Percentiles rank a stretch among this genome's conserved stretches.
Conservation (phyloP, 2,329 filamentous ascomycete genomes). For the Pseudogymnoascus sp. region DNA sequence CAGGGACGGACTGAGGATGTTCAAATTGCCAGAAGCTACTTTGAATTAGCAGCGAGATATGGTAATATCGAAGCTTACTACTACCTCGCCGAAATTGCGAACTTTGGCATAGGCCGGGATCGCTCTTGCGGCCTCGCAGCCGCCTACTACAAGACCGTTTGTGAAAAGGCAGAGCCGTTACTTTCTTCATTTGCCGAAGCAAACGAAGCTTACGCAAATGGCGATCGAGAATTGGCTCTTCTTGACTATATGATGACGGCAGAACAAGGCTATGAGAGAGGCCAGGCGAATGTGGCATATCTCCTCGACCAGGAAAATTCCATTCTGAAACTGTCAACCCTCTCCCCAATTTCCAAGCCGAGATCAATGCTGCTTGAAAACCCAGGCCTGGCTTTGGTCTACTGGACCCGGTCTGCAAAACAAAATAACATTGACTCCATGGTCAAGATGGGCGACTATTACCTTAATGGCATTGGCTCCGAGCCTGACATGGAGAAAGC, state of each 20-base stretch:
- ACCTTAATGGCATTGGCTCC: slow-evolving; percentile 74
- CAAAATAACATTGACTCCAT: slow-evolving; percentile 90
- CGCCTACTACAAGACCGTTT: slow-evolving; percentile 60
- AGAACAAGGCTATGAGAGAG: slow-evolving; percentile 66
- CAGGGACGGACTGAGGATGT: slow-evolving; percentile 48
- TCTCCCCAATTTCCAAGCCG: slow-evolving; percentile 31
- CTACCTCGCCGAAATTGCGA: slow-evolving; percentile 63
- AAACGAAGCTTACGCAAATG: slow-evolving; percentile 58
- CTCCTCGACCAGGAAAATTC: slow-evolving; percentile 59
- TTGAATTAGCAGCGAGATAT: slow-evolving; percentile 62
- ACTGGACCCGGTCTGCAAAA: slow-evolving; percentile 91
- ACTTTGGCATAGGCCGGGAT: slow-evolving; percentile 59
- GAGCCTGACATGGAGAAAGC: slow-evolving; percentile 73
- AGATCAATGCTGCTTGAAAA: slow-evolving; percentile 46
- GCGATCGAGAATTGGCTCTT: slow-evolving; percentile 58
- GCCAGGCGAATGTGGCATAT: slow-evolving; percentile 67
- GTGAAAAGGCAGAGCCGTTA: slow-evolving; percentile 50
- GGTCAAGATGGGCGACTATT: slow-evolving; percentile 98
- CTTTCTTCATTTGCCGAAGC: slow-evolving; percentile 61
- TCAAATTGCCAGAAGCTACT: slow-evolving; percentile 54
- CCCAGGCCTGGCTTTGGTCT: slow-evolving; percentile 58
- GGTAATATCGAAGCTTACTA: slow-evolving; percentile 68
- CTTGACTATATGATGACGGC: slow-evolving; percentile 66
- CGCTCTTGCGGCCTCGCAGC: slow-evolving; percentile 61
- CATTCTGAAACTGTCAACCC: slow-evolving; percentile 40